Evolutionary conservation across 345 rosid genomes (phyloP).

Genomic region (Linum tenue): DNA sequence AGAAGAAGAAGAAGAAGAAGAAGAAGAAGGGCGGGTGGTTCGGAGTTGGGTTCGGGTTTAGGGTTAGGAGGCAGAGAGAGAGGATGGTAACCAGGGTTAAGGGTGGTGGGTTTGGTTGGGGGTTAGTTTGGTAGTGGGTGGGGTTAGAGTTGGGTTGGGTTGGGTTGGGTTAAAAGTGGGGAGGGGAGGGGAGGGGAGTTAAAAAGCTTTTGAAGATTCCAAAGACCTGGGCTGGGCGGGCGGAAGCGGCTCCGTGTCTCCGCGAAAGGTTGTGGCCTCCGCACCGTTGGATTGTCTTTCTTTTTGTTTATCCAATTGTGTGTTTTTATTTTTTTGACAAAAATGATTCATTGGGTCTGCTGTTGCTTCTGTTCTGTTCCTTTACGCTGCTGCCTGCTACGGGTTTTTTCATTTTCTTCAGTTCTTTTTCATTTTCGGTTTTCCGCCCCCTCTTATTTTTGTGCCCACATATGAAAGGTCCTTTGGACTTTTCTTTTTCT

Average conservation of each 20-base stretch:
- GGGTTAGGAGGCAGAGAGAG: not conserved
- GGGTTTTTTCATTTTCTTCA: not conserved
- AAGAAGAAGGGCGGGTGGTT: not conserved
- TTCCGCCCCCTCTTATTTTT: too few species aligned
- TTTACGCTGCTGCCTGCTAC: not conserved
- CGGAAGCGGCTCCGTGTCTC: slow-evolving; percentile 87
- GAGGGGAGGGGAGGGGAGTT: slow-evolving; percentile 13
- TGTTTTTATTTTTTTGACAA: too few species aligned
- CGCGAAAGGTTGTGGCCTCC: slow-evolving; percentile 59
- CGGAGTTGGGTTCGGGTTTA: not conserved
- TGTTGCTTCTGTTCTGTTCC: not conserved
- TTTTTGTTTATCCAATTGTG: too few species aligned
- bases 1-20: too few species aligned
- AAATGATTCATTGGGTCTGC: too few species aligned
- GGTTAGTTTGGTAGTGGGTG: not conserved
- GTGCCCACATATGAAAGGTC: too few species aligned
- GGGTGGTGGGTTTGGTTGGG: slow-evolving; percentile 7
- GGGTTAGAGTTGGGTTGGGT: not conserved
- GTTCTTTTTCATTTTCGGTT: not conserved
- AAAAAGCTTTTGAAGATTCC: slow-evolving; percentile 38
- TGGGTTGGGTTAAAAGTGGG: not conserved
- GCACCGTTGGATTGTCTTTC: slow-evolving; percentile 50
- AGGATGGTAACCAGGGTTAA: slow-evolving; percentile 25
- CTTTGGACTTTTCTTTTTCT: not conserved
- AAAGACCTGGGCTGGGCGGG: slow-evolving; percentile 43